Conservation (phyloP, 129 eudicot genomes). For the Tagetes erecta region DNA sequence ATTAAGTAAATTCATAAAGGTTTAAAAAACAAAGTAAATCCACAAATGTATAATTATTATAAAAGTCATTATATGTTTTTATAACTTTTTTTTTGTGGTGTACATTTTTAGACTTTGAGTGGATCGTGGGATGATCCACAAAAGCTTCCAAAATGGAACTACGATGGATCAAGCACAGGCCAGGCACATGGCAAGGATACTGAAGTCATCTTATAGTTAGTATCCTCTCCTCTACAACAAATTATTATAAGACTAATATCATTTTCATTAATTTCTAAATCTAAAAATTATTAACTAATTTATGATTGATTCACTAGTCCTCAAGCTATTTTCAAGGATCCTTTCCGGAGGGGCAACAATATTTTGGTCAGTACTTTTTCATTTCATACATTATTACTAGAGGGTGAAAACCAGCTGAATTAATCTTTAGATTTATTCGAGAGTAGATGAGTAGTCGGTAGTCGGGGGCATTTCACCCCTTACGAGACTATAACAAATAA, state of each 20-base stretch:
- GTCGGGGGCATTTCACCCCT: too few relatives aligned
- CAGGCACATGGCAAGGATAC: slow-evolving; percentile 84
- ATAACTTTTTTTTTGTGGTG: neutral
- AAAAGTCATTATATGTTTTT: neutral
- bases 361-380: slow-evolving; percentile 54
- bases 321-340: slow-evolving; percentile 83
- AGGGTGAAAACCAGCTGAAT: neutral
- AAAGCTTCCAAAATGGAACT: slow-evolving; percentile 93
- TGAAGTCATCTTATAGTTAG: slow-evolving; percentile 75
- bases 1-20: too few relatives aligned
- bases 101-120: slow-evolving; percentile 53
- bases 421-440: neutral
- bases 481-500: neutral
- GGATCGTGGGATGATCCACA: slow-evolving; percentile 53
- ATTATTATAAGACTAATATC: neutral
- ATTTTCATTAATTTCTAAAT: neutral
- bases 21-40: too few relatives aligned
- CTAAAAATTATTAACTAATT: neutral
- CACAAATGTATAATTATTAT: neutral
- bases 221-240: neutral
- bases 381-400: neutral
- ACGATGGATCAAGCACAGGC: slow-evolving; percentile 84
- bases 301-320: slow-evolving; percentile 49
- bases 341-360: slow-evolving; percentile 86
- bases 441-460: neutral